phyloP scores from a whole-genome alignment of 2,329 filamentous ascomycete genomes.

The Aspergillus hortae region DNA sequence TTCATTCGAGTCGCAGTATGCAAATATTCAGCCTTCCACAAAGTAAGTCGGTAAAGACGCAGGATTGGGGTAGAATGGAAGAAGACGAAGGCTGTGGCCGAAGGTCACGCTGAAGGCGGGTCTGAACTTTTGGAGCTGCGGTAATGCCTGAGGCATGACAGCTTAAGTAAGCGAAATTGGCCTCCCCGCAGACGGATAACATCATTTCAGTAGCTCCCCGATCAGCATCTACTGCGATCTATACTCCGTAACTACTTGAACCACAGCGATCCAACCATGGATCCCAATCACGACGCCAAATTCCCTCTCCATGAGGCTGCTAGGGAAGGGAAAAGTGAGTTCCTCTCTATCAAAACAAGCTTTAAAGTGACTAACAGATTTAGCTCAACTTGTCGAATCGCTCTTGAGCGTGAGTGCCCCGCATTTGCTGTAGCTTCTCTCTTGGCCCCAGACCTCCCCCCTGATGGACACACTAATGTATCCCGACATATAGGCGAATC shows the following conservation, averaged over 20 bases:
- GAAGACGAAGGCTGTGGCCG: neutral
- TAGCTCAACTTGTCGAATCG: conserved; percentile 70
- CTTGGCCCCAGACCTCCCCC: neutral
- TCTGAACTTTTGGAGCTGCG: conserved; percentile 10
- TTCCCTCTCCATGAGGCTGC: conserved; percentile 86
- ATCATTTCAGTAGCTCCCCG: neutral
- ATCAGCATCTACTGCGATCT: conserved; percentile 4
- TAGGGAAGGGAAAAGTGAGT: conserved; percentile 74
- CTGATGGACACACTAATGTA: neutral
- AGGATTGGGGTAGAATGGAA: neutral
- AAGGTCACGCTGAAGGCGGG: conserved; percentile 2
- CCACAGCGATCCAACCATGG: conserved; percentile 28
- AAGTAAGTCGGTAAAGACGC: neutral
- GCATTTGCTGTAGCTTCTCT: conserved; percentile 11
- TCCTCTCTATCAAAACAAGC: too few species aligned
- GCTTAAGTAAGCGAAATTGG: neutral
- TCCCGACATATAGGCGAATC: conserved; percentile 60
- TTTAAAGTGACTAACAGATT: conserved; percentile 23
- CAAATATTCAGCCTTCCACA: neutral
- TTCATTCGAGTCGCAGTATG: neutral
- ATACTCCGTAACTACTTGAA: too few species aligned
- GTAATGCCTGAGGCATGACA: conserved; percentile 18
- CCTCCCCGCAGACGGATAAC: too few species aligned
- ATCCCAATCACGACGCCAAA: conserved; percentile 52
- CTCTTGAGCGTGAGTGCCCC: conserved; percentile 60